Conservation (phyloP, 371 early-diverging fungal species). For the Sporodiniella umbellata region DNA sequence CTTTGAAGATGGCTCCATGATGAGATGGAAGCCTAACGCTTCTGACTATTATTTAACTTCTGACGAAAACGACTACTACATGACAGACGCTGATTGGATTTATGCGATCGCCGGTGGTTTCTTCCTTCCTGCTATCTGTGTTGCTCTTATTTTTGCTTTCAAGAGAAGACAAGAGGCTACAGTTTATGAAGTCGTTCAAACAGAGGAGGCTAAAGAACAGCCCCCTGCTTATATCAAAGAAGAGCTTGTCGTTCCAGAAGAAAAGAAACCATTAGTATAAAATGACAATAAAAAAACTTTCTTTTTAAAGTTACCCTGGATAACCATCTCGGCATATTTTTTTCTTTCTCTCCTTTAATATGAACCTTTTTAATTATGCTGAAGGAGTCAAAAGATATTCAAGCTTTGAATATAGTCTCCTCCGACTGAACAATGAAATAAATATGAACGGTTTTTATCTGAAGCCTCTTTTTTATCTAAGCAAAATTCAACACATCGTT, state of each 20-base stretch:
- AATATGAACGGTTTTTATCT: no score
- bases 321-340: not conserved
- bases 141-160: not conserved
- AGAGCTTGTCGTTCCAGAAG: conserved; percentile 3
- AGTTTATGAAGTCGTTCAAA: conserved; percentile 4
- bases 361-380: no score
- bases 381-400: no score
- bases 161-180: not conserved
- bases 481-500: no score
- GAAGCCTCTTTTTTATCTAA: no score
- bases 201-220: conserved; percentile 19
- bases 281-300: not conserved
- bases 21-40: no score
- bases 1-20: conserved; percentile 33
- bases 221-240: conserved; percentile 31
- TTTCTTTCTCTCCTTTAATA: not conserved
- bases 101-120: not conserved
- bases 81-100: no score
- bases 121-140: not conserved
- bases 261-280: conserved; percentile 32
- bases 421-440: no score
- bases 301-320: no score
- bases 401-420: no score
- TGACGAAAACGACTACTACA: no score
- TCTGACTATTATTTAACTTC: no score